These are phyloP conservation scores for Vitis hybrid DNA, from an alignment of 177 flowering plant species.

Conservation along the genomic window DNA sequence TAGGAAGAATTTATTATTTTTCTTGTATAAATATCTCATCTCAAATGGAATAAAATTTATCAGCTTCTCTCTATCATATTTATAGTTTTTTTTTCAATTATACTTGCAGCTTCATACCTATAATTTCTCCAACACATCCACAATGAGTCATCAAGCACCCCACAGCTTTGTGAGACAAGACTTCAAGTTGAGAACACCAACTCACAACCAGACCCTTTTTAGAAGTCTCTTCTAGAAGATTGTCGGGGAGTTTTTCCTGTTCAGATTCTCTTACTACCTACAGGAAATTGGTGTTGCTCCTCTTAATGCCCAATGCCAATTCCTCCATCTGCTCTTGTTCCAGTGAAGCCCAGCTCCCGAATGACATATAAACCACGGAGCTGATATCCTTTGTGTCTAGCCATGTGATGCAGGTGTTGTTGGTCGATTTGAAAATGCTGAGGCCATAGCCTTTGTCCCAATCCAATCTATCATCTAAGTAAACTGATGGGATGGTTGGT, in stretches of 20 bases:
- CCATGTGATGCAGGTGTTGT: background rate
- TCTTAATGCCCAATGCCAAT: background rate
- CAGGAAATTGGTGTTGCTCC: background rate
- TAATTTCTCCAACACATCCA: constrained; percentile 19
- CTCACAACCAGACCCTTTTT: constrained; percentile 47
- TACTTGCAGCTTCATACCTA: no score
- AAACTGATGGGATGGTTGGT: constrained; percentile 7
- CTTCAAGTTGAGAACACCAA: constrained; percentile 64
- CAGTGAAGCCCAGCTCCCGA: background rate
- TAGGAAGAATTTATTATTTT: no score
- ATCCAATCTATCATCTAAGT: background rate
- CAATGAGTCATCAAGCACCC: constrained; percentile 57
- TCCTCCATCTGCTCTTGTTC: constrained; percentile 2
- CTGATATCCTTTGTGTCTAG: background rate
- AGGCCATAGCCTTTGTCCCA: background rate
- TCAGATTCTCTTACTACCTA: background rate
- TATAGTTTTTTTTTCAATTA: no score
- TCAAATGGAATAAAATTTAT: no score
- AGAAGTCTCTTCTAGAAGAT: constrained; percentile 19
- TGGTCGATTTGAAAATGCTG: background rate
- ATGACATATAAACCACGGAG: constrained; percentile 5
- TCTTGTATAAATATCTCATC: no score
- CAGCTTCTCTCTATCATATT: no score
- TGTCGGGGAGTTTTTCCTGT: constrained; percentile 24
- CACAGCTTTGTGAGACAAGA: constrained; percentile 32